Evolutionary conservation across 192 early-diverging fungal species (phyloP).

Genomic region (Glomus cerebriforme): DNA sequence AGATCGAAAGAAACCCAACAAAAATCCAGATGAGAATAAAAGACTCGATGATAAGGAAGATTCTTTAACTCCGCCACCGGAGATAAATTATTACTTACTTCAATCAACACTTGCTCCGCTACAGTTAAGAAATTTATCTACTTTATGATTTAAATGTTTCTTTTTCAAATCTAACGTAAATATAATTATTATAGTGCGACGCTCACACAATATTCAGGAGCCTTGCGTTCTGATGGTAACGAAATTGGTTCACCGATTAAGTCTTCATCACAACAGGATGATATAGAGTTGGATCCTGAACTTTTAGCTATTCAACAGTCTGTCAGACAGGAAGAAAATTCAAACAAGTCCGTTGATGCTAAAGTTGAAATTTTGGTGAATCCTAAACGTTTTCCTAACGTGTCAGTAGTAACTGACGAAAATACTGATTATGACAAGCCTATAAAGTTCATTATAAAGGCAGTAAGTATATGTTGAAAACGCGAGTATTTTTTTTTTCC

Average conservation of each 20-base stretch:
- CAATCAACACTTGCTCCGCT: background rate
- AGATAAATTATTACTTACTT: background rate
- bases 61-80: slow-evolving; percentile 20
- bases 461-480: slow-evolving; percentile 8
- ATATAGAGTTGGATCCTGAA: slow-evolving; percentile 25
- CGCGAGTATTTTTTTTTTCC: background rate
- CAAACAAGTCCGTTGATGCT: background rate
- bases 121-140: slow-evolving; percentile 11
- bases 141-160: background rate
- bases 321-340: background rate
- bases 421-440: slow-evolving; percentile 23
- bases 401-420: background rate
- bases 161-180: background rate
- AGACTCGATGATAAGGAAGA: background rate
- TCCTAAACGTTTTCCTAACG: background rate
- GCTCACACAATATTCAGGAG: slow-evolving; percentile 8
- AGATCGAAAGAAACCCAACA: background rate
- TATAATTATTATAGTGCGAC: background rate
- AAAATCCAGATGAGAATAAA: background rate
- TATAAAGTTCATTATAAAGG: slow-evolving; percentile 29
- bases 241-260: background rate
- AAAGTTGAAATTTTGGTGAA: slow-evolving; percentile 21
- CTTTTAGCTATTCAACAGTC: slow-evolving; percentile 9
- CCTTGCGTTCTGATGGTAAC: background rate
- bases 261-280: background rate